These are phyloP conservation scores for Cymbidium sinense DNA, from an alignment of 106 monocot species.

Conservation along the genomic window DNA sequence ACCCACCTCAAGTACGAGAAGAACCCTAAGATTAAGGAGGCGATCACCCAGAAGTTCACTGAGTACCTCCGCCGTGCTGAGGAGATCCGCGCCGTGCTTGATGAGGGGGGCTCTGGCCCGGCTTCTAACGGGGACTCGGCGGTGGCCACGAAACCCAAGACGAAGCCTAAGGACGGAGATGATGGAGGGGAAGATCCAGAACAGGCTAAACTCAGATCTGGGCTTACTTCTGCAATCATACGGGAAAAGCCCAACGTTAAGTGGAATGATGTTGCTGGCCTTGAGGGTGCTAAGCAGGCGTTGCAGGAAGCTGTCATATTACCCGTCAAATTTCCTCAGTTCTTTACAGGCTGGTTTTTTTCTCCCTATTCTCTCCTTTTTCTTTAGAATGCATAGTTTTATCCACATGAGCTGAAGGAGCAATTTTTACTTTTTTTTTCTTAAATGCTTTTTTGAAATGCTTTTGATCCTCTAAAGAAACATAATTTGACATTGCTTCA, in stretches of 20 bases:
- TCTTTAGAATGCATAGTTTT: background rate
- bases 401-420: background rate
- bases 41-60: constrained; percentile 85
- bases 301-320: constrained; percentile 80
- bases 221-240: constrained; percentile 73
- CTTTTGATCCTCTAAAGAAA: background rate
- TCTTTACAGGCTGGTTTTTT: constrained; percentile 51
- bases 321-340: constrained; percentile 77
- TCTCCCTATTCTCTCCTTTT: background rate
- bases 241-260: constrained; percentile 72
- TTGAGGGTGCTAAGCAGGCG: constrained; percentile 81
- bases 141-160: constrained; percentile 53
- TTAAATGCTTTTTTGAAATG: background rate
- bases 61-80: constrained; percentile 80
- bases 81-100: constrained; percentile 72
- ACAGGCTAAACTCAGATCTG: constrained; percentile 66
- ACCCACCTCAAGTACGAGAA: constrained; percentile 76
- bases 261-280: constrained; percentile 81
- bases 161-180: constrained; percentile 60
- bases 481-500: background rate
- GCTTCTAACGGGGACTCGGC: constrained; percentile 61
- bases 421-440: background rate
- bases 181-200: constrained; percentile 58
- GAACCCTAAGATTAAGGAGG: constrained; percentile 79
- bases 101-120: constrained; percentile 58